A percentile compares a stretch with the other conserved stretches of the same genome.
These are phyloP conservation scores for Aspergillus fijiensis DNA, from an alignment of 2,329 filamentous ascomycete species.

Conservation along the genomic window DNA sequence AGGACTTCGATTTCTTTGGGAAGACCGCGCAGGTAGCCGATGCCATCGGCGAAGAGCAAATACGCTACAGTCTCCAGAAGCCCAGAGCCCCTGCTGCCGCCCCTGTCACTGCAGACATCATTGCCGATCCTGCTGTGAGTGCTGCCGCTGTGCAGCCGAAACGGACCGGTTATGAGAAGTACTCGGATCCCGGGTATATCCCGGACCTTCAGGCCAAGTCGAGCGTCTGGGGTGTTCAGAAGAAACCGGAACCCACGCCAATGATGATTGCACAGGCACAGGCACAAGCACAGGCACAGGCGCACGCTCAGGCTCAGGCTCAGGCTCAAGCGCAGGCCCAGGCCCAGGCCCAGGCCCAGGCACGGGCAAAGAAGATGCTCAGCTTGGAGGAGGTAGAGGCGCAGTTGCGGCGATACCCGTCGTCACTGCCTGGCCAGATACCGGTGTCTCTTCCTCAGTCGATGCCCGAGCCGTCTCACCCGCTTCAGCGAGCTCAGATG, in stretches of 20 bases:
- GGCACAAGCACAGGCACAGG: background rate
- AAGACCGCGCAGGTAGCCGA: constrained; percentile 82
- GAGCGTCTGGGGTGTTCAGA: constrained; percentile 78
- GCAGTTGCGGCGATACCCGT: constrained; percentile 70
- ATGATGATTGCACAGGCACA: background rate
- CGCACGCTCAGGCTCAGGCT: background rate
- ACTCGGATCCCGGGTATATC: constrained; percentile 77
- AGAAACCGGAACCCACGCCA: constrained; percentile 30
- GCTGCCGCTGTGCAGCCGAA: constrained; percentile 55
- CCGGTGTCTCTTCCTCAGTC: constrained; percentile 30
- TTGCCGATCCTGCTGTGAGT: constrained; percentile 48
- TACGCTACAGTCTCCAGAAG: constrained; percentile 75
- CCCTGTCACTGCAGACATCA: constrained; percentile 29
- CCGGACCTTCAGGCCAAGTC: constrained; percentile 91
- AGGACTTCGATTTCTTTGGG: constrained; percentile 96
- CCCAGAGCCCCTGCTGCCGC: constrained; percentile 48
- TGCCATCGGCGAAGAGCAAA: constrained; percentile 87
- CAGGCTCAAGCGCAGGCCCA: background rate
- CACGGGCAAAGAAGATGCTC: constrained; percentile 74
- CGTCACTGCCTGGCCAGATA: constrained; percentile 24
- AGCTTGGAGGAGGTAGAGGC: constrained; percentile 97
- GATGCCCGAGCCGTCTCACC: constrained; percentile 31
- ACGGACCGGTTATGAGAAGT: constrained; percentile 87
- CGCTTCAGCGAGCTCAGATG: constrained; percentile 33
- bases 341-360: constrained; percentile 18